Evolutionary conservation across 179 eudicot genomes (phyloP).

Genomic region (Spergularia azorica): DNA sequence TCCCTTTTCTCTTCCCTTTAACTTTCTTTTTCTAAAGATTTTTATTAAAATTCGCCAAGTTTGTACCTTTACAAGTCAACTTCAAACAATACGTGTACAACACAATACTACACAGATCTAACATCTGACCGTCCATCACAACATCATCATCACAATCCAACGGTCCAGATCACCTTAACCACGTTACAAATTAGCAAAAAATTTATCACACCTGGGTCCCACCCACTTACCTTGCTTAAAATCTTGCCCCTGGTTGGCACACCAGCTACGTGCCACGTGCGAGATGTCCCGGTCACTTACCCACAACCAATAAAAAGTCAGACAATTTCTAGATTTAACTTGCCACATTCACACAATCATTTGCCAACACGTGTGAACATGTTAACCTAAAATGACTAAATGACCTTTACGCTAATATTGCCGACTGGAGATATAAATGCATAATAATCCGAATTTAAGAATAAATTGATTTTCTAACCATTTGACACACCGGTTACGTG

Average conservation of each 20-base stretch:
- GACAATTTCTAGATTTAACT: slow-evolving; percentile 32
- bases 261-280: slow-evolving; percentile 27
- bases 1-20: background rate
- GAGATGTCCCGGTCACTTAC: slow-evolving; percentile 10
- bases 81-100: slow-evolving; percentile 10
- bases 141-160: background rate
- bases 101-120: slow-evolving; percentile 14
- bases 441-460: no score
- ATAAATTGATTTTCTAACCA: no score
- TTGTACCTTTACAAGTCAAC: background rate
- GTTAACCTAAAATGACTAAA: slow-evolving; percentile 12
- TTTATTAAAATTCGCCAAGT: background rate
- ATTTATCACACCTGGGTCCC: slow-evolving; percentile 9
- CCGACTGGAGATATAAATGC: no score
- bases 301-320: slow-evolving; percentile 10
- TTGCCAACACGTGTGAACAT: slow-evolving; percentile 31
- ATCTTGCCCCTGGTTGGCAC: slow-evolving; percentile 27
- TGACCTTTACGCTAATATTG: no score
- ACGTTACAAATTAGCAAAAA: slow-evolving; percentile 14
- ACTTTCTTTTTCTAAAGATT: slow-evolving; percentile 4
- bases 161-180: slow-evolving; percentile 27
- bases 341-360: slow-evolving; percentile 18
- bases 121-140: slow-evolving; percentile 16
- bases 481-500: background rate
- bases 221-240: slow-evolving; percentile 28